Conservation (phyloP, 805 yeast species). For the Candida corydali region DNA sequence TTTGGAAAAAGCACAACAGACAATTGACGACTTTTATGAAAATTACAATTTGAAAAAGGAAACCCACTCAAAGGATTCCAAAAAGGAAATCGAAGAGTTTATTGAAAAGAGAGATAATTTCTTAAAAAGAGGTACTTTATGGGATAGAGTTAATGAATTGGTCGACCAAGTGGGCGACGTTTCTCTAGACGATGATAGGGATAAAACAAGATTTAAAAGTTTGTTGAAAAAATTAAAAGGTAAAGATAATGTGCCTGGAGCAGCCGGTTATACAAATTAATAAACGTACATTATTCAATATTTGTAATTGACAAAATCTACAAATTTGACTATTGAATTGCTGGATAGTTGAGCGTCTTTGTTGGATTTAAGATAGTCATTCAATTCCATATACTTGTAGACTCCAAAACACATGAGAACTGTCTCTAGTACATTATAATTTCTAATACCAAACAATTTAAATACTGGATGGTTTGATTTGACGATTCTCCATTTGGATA, state of each 20-base stretch:
- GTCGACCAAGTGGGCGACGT: constrained; percentile 42
- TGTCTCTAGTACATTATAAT: constrained; percentile 32
- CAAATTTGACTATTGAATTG: constrained; percentile 14
- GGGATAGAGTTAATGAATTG: constrained; percentile 58
- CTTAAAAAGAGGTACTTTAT: constrained; percentile 46
- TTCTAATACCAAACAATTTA: constrained; percentile 17
- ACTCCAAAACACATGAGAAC: constrained; percentile 31
- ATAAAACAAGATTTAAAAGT: constrained; percentile 67
- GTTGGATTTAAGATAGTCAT: constrained; percentile 21
- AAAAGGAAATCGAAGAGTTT: constrained; percentile 66
- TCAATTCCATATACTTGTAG: constrained; percentile 35
- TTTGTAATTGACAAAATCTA: constrained; percentile 12
- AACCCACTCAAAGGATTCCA: constrained; percentile 56
- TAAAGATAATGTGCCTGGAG: constrained; percentile 72
- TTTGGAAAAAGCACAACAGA: constrained; percentile 70
- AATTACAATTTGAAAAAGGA: constrained; percentile 84
- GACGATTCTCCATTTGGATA: constrained; percentile 39
- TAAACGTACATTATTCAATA: background rate
- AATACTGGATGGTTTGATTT: constrained; percentile 37
- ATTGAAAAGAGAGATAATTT: constrained; percentile 68
- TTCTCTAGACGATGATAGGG: constrained; percentile 40
- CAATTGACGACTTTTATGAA: constrained; percentile 89
- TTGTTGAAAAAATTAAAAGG: constrained; percentile 63
- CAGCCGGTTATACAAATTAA: constrained; percentile 50
- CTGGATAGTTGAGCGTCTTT: constrained; percentile 14